Evolutionary conservation across 2,329 filamentous ascomycete species (phyloP).

Genomic region (Pseudophaeomoniella oleicola): DNA sequence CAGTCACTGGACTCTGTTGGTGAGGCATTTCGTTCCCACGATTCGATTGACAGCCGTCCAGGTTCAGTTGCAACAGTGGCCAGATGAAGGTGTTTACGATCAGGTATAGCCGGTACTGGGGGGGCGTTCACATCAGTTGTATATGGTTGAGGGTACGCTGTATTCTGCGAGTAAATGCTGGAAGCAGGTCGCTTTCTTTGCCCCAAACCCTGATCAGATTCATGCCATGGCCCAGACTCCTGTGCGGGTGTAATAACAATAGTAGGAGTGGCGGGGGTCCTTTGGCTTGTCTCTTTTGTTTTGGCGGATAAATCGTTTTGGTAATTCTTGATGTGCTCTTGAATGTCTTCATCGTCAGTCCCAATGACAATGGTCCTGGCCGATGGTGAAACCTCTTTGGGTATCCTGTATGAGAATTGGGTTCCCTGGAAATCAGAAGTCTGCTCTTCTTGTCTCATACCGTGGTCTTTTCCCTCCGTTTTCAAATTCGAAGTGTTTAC

Average conservation of each 20-base stretch:
- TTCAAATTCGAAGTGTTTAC: neutral
- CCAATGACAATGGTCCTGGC: conserved; percentile 32
- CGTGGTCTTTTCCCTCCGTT: neutral
- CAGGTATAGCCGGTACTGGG: conserved; percentile 26
- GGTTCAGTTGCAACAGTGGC: neutral
- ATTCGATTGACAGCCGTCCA: neutral
- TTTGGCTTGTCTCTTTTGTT: conserved; percentile 4
- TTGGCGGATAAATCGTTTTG: neutral
- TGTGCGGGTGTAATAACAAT: conserved; percentile 31
- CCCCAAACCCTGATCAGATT: conserved; percentile 9
- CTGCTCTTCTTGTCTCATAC: neutral
- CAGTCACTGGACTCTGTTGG: neutral
- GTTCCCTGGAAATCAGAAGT: too few species aligned
- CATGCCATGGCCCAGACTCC: conserved; percentile 22
- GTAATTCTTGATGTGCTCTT: neutral
- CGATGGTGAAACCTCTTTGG: conserved; percentile 25
- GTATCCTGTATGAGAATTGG: neutral
- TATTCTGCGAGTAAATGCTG: conserved; percentile 24
- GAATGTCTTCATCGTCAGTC: conserved; percentile 9
- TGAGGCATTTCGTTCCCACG: neutral
- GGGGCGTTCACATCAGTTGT: conserved; percentile 16
- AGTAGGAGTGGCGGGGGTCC: conserved; percentile 26
- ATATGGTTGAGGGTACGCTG: neutral
- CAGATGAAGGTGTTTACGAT: conserved; percentile 11
- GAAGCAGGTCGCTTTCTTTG: conserved; percentile 19